These are phyloP conservation scores for Chrysosporium queenslandicum DNA, from an alignment of 2,329 filamentous ascomycete genomes.

Conservation along the genomic window DNA sequence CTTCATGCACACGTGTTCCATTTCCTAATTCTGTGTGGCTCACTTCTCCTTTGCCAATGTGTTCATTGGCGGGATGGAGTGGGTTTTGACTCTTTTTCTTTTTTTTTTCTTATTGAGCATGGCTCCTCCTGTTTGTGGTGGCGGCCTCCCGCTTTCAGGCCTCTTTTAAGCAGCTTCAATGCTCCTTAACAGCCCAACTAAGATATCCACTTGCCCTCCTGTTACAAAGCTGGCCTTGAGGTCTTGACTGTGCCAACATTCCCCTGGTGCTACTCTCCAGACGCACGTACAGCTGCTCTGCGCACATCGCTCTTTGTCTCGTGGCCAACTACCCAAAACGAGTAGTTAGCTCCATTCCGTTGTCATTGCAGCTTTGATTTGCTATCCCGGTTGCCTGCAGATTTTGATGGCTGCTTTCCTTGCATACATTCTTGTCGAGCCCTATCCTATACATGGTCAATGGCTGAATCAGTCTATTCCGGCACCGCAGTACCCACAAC, in stretches of 20 bases:
- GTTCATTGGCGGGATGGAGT: neutral
- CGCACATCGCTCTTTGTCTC: neutral
- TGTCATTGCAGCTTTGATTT: neutral
- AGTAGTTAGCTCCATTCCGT: neutral
- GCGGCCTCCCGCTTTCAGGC: neutral
- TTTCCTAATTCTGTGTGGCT: conserved; percentile 10
- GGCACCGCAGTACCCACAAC: conserved; percentile 5
- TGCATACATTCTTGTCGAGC: neutral
- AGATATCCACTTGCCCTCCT: neutral
- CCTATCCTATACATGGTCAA: conserved; percentile 9
- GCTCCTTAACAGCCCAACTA: neutral
- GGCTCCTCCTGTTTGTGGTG: neutral
- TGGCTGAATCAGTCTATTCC: conserved; percentile 11
- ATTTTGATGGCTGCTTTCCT: conserved; percentile 12
- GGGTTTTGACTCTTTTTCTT: neutral
- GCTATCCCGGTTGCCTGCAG: neutral
- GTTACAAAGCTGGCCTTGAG: neutral
- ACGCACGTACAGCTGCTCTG: neutral
- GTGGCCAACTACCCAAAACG: conserved; percentile 10
- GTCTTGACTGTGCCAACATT: neutral
- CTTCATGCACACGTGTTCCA: conserved; percentile 3
- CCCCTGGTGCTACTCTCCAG: neutral
- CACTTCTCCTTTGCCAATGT: neutral
- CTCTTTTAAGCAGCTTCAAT: neutral
- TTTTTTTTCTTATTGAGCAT: no score